Conservation (phyloP, 805 yeast species). For the Metschnikowia drakensbergensis region DNA sequence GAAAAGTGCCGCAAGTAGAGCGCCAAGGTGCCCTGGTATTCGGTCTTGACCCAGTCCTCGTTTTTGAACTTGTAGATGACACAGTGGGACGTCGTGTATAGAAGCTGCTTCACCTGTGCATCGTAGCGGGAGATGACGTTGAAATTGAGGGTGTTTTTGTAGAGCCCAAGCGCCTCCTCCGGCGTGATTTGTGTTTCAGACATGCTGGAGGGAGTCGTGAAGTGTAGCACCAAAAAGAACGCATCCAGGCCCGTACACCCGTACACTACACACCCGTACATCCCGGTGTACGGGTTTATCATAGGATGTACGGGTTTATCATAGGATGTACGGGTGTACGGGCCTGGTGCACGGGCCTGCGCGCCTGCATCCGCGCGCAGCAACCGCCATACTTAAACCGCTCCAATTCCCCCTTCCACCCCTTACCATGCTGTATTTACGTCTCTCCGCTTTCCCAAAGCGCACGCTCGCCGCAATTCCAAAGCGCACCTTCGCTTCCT, state of each 20-base stretch:
- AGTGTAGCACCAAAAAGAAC: too few relatives aligned
- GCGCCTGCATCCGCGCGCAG: neutral
- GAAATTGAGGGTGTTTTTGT: slow-evolving; percentile 64
- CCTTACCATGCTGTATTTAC: too few relatives aligned
- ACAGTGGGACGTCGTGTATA: slow-evolving; percentile 68
- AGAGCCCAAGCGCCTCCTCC: slow-evolving; percentile 52
- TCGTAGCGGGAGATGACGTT: slow-evolving; percentile 78
- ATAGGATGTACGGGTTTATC: too few relatives aligned
- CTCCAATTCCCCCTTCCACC: neutral
- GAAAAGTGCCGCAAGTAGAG: slow-evolving; percentile 53
- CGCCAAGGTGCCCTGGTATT: slow-evolving; percentile 66
- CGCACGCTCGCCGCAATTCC: neutral
- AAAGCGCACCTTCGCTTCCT: slow-evolving; percentile 15
- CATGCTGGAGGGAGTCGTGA: neutral
- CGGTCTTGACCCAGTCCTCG: slow-evolving; percentile 66
- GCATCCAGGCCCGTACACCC: neutral
- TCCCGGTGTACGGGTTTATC: too few relatives aligned
- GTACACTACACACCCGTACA: too few relatives aligned
- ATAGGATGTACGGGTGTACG: too few relatives aligned
- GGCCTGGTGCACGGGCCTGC: too few relatives aligned
- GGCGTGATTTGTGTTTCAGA: slow-evolving; percentile 32
- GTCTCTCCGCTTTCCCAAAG: neutral
- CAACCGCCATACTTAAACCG: neutral
- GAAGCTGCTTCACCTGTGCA: slow-evolving; percentile 61
- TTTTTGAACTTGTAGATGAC: slow-evolving; percentile 64